Evolutionary conservation across 2,329 filamentous ascomycete species (phyloP).

Genomic region (Dothideomycetes sp.): DNA sequence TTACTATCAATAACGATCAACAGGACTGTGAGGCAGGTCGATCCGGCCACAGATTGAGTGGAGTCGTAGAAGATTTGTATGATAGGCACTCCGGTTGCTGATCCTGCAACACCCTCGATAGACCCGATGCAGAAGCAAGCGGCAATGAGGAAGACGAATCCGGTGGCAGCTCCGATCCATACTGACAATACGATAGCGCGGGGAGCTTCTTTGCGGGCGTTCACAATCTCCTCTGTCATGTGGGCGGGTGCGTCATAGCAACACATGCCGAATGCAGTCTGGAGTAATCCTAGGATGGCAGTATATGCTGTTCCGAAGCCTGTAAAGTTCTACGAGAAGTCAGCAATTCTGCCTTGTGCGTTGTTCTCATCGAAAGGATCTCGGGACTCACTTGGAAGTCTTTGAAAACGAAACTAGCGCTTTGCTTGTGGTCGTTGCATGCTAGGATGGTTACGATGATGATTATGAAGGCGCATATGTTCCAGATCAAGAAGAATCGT

Average conservation of each 20-base stretch:
- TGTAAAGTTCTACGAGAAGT: no score
- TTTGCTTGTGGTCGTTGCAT: slow-evolving; percentile 42
- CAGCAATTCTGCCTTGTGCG: no score
- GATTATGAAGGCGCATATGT: slow-evolving; percentile 41
- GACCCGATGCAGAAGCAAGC: slow-evolving; percentile 43
- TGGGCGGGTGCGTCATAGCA: slow-evolving; percentile 34
- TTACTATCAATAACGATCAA: slow-evolving; percentile 38
- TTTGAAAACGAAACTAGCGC: slow-evolving; percentile 43
- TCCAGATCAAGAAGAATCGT: slow-evolving; percentile 40
- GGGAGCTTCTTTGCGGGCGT: slow-evolving; percentile 40
- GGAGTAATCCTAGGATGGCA: slow-evolving; percentile 42
- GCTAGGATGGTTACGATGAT: slow-evolving; percentile 42
- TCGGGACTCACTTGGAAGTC: no score
- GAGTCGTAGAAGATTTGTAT: slow-evolving; percentile 43
- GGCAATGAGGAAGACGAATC: slow-evolving; percentile 37
- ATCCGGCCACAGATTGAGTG: slow-evolving; percentile 32
- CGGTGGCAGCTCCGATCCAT: slow-evolving; percentile 33
- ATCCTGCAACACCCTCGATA: slow-evolving; percentile 33
- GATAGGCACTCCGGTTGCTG: slow-evolving; percentile 39
- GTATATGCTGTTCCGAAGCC: slow-evolving; percentile 41
- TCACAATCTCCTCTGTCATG: slow-evolving; percentile 46
- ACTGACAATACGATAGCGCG: slow-evolving; percentile 36
- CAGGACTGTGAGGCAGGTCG: slow-evolving; percentile 35
- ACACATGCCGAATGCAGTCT: slow-evolving; percentile 45
- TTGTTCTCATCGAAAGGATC: no score